Evolutionary conservation across 202 grass and related monocot genomes (phyloP), one percentile per base, ranked within the genome.

Genomic region (Carex arenaria): DNA sequence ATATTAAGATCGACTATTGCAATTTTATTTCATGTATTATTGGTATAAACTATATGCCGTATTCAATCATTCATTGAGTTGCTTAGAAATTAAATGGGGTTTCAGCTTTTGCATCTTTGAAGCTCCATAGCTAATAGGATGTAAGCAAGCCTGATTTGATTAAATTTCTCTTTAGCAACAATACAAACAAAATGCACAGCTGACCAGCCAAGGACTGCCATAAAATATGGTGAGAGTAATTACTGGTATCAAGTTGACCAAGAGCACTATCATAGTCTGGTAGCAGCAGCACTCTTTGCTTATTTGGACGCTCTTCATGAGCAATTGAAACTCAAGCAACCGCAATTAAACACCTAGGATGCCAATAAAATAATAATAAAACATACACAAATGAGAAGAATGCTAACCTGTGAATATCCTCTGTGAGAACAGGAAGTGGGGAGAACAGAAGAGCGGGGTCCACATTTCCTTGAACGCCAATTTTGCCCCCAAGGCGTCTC

Each of bases 401-500:
- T 75, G 47, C 51, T 66, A 82, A 95, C 94, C 95, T 95, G 83
- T 95, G 86, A 79, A 98, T 98, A 90, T 98, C 95, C 82, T 95
- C 92, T 47, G 92, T 95, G 71, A 98, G 82, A 57, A 89, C 87
- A 85, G 90, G 85, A 76, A 92, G 85, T 51, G 95, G 91, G 12
- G 91, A 92, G 86, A 98, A 98, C 31, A 98, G 83, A 83, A 79
- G 94, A 71, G 93, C 91, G 69, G 93, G 93, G 60, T 98, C 95
- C 53, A 98, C 93, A 78, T 98, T 95, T 85, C 95, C 93, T 81
- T 98, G 95, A 77, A 98, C 90, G 85, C 88, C 75, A 70, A 95
- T 86, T 79, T 85, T 85, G 85, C 64, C 82, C 45, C 92, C 89
- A 84, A 97, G 86, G 1, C 95, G 89, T 80, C 89, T 93, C 87